Base-by-base conservation (phyloP, 1,284 basidiomycete genomes). In the Bjerkandera adusta region DNA sequence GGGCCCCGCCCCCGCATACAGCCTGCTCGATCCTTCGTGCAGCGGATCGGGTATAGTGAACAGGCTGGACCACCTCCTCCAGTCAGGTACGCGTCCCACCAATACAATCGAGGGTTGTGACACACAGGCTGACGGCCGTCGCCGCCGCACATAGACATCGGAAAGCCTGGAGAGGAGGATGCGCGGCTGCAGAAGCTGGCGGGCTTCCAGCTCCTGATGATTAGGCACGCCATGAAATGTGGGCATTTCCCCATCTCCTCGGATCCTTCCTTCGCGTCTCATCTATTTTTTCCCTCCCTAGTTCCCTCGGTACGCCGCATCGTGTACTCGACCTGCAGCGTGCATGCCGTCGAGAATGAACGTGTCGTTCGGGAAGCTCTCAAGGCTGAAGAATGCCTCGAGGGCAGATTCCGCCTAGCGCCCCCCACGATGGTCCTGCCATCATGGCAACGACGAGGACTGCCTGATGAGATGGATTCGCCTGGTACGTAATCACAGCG, bases 221-320 rank as follows among this genome's bases (percentile, higher is more conserved):
- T 99, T 57, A 82, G 81, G 56, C 97, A 98, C 61, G 96, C 96
- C 7, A 93, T 99, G 85, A 85, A 84, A 64, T 99, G 92, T 92
- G 62, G 24, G 54, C 12, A 15, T 24, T 25, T 27, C 13, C 18
- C 13, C 38, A 32, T 25, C 27, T 22, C 22, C 25, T 36, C 12
- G 12, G 3, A 15, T 10, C 12, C 18, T 15, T 30, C 36, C 27
- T 24, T 22, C 2, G 7, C 15, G 3, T 32, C 16, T 15, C 12
- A 29, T 30, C 49, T 35, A 10, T 47, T n/a, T n/a, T 16, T 36
- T 21, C 16, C 16, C 26, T 20, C 10, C 30, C 20, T 61, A 72
- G 89, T 92, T 58, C 77, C 77, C 0, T 60, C 67, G 2, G 77
- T 77, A 3, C 56, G 74, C 43, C 83, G 81, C 54, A 89, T 98